Evolutionary conservation across 2,329 filamentous ascomycete species (phyloP), one percentile per base, ranked within the genome.

Genomic region (Fusarium sp.): DNA sequence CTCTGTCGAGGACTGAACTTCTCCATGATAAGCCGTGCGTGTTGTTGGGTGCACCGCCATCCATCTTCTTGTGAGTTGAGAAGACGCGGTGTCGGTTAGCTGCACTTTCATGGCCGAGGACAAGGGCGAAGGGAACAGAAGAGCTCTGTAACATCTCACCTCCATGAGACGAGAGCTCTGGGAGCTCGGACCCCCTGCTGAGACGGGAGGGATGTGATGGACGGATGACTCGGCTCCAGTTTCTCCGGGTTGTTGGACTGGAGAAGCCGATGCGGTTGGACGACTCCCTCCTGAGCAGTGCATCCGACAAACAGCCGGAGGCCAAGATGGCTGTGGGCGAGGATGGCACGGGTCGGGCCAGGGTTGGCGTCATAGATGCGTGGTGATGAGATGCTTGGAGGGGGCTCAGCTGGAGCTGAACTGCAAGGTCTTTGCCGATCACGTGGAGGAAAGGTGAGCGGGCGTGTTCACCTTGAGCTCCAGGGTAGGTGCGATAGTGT

Each of bases 281-380:
- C 30, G 27, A 23, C 59, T 62, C 30, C 43, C 59, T 62, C 41
- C 43, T 52, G 23, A 39, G 9, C 11, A 32, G 48, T 25, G 25
- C 35, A 43, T 32, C 45, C 60, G 60, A 54, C 41, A 35, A 43
- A 41, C 27, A 64, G 63, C 72, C 65, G 58, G 50, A 48, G 48
- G 52, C 72, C 27, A 52, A 58, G 68, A 67, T 57, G 50, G 66
- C 43, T 45, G 41, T 23, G 25, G 20, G 61, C 27, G 43, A 32
- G 41, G 32, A 48, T 52, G 23, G 45, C 25, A 60, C 27, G 39
- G 34, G 43, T 30, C 39, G 48, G n/a, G 25, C 45, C 30, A 41
- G 39, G n/a, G 25, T 48, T 74, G 72, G 72, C 72, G 72, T 74
- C 72, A 74, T 75, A 50, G 65, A 67, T 59, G n/a, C 52, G 63